Evolutionary conservation across 352 stramenopile genomes (phyloP), one percentile per base, ranked within the genome.

Genomic region (Phytophthora boehmeriae): DNA sequence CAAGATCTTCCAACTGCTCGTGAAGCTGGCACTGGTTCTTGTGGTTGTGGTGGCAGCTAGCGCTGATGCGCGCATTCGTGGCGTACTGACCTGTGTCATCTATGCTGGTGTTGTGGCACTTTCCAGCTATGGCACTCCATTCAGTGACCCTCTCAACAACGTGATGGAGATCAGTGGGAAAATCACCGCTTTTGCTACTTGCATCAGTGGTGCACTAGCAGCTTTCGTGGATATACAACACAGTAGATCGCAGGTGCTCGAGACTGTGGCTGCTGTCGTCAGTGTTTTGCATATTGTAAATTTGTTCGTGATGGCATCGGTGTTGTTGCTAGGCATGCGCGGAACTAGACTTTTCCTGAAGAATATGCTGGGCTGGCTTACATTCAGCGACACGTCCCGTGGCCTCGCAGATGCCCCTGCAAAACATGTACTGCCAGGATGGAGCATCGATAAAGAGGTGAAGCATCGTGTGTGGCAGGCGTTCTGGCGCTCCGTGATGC

Each of bases 381-480:
- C 70, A 0, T 86, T 86, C 38, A 81, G 71, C 34, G 72, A 86
- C 44, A 83, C 71, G 0, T 64, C 59, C 10, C 63, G 70, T n/a
- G 59, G 71, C 13, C 55, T 83, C 9, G 49, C 70, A 35, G 68
- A 84, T 39, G 71, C 56, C 0, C 60, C 69, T 1, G 44, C 66
- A 0, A 59, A 41, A 8, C 51, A 63, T 0, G 59, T 87, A 27
- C 35, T 84, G 2, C 63, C 58, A 0, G 25, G 56, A 4, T 84
- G 71, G 77, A 64, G 83, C 27, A 5, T 85, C 5, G 61, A 88
- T 1, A 73, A 71, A 41, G 75, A 88, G 35, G 47, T 52, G 5
- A 83, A 83, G 47, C 70, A 81, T 45, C 72, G 75, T 25, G 56
- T 88, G 19, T 88, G 78, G 78, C 78, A 85, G 13, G 43, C 63